These are phyloP conservation scores for Exidia glandulosa DNA, from an alignment of 768 basidiomycete species.

Conservation along the genomic window DNA sequence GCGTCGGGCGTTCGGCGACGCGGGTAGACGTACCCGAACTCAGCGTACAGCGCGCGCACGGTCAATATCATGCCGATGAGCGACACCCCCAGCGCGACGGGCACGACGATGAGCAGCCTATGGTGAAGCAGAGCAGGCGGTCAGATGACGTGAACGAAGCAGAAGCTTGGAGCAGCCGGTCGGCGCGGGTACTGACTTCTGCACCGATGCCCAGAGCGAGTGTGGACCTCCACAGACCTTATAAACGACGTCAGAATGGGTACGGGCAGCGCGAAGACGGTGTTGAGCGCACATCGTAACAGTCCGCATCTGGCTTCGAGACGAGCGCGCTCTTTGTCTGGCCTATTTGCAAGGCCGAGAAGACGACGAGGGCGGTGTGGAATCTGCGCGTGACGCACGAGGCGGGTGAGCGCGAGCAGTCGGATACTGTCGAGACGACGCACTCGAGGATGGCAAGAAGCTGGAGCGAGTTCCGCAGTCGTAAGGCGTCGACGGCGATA, in stretches of 20 bases:
- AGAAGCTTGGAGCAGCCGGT: background rate
- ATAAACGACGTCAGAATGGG: background rate
- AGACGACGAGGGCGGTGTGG: constrained; percentile 62
- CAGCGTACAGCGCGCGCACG: constrained; percentile 58
- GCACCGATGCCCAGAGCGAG: constrained; percentile 47
- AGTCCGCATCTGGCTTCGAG: constrained; percentile 6
- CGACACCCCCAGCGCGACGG: constrained; percentile 53
- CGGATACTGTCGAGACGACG: constrained; percentile 9
- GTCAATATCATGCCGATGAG: constrained; percentile 61
- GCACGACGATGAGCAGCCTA: constrained; percentile 62
- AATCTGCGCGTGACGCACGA: constrained; percentile 26
- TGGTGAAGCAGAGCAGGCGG: background rate
- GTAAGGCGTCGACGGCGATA: constrained; percentile 77
- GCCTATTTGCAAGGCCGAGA: constrained; percentile 64
- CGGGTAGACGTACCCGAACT: constrained; percentile 73
- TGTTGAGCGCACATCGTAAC: constrained; percentile 23
- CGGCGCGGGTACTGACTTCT: constrained; percentile 8
- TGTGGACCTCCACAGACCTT: constrained; percentile 40
- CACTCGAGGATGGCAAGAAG: constrained; percentile 62
- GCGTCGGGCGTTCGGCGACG: background rate
- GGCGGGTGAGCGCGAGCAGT: background rate
- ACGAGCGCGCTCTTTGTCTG: constrained; percentile 60
- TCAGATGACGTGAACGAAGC: too few relatives aligned
- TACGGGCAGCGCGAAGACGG: constrained; percentile 30
- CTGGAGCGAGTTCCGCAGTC: constrained; percentile 68